Evolutionary conservation across 2,329 filamentous ascomycete genomes (phyloP).

Genomic region (Sclerotinia borealis): DNA sequence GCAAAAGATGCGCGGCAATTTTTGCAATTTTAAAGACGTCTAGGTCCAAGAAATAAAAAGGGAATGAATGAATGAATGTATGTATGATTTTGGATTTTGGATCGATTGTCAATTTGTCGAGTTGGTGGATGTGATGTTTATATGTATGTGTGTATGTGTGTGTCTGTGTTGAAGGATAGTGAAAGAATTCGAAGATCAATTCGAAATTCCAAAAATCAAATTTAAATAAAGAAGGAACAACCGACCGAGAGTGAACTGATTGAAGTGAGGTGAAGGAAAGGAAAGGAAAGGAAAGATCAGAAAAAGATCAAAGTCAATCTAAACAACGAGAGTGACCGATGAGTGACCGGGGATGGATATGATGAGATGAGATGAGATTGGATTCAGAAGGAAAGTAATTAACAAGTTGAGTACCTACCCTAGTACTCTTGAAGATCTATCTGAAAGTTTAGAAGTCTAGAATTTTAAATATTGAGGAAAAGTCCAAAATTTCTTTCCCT

Average conservation of each 20-base stretch:
- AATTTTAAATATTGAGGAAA: neutral
- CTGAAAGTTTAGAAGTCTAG: neutral
- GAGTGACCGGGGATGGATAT: neutral
- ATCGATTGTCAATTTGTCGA: neutral
- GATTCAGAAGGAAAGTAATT: neutral
- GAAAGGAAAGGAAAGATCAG: neutral
- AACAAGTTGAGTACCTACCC: no score
- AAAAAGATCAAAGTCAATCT: neutral
- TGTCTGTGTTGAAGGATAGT: neutral
- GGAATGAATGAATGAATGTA: neutral
- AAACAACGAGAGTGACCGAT: neutral
- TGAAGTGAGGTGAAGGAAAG: neutral
- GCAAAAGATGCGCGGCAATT: slow-evolving; percentile 2
- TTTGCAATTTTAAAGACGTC: neutral
- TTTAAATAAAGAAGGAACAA: neutral
- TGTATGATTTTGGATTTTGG: neutral
- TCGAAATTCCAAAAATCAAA: neutral
- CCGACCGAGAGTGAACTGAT: neutral
- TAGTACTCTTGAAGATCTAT: no score
- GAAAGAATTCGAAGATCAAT: neutral
- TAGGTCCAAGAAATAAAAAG: slow-evolving; percentile 1
- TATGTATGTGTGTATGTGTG: neutral
- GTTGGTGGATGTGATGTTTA: no score
- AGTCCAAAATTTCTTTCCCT: neutral
- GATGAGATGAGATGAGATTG: neutral